Evolutionary conservation across 495 filamentous ascomycete genomes (phyloP), one percentile per base, ranked within the genome.

Genomic region (Xylona heveae): DNA sequence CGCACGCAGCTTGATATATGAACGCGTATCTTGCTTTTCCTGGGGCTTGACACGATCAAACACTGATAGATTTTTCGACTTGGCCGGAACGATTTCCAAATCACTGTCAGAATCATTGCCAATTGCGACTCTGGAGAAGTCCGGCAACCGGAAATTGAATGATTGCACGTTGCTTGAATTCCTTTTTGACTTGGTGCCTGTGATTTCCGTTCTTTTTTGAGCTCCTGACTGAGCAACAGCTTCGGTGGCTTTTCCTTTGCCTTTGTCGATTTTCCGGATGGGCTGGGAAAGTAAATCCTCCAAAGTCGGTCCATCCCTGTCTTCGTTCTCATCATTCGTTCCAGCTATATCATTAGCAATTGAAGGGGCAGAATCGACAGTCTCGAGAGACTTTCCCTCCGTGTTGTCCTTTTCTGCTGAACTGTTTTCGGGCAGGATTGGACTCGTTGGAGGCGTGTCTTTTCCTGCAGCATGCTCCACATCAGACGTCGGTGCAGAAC

Each of bases 1-100:
- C 28, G 68, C 65, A 31, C 74, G 73, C 9, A 88, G 58, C 13
- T 58, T 63, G 25, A 68, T 62, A 41, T 90, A 59, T 5, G 76
- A 61, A n/a, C 54, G 49, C 2, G 72, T 58, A 44, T 82, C 74
- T 19, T 67, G 58, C 19, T 55, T 41, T 34, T 63, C 60, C 28
- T 57, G 61, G 3, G 58, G 46, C 0, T 72, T 71, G 6, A 82
- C 43, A 14, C 70, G 68, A 41, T 83, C 68, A 41, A 91, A 85
- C 17, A 78, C 62, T 31, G 67, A 41, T 56, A 64, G 38, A 59
- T 46, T 37, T 44, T 57, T 16, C 34, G 42, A 40, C 24, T 46
- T 41, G 1, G 31, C 38, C 20, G 6, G 34, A 27, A 44, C 42
- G 37, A 62, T 51, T 22, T 52, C 47, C 21, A 61, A 44, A 13